These are phyloP conservation scores for Pichia sp. DNA, from an alignment of 1,139 yeast species.

Conservation along the genomic window DNA sequence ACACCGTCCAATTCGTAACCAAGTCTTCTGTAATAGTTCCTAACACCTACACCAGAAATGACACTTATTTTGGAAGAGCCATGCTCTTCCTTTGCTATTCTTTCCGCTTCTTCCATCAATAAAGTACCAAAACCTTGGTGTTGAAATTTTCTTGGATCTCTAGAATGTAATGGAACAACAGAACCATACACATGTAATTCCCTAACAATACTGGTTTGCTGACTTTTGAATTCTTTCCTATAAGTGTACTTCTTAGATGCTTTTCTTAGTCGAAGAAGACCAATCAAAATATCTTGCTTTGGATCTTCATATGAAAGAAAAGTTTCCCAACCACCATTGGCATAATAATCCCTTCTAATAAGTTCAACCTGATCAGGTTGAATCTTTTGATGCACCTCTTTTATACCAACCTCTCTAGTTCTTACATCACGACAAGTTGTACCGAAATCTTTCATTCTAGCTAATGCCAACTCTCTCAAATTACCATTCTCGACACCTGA, in stretches of 20 bases:
- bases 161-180: conserved; percentile 93
- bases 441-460: conserved; percentile 97
- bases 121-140: conserved; percentile 99
- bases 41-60: conserved; percentile 95
- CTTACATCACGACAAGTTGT: conserved; percentile 96
- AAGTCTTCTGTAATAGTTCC: conserved; percentile 86
- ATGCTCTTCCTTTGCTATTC: conserved; percentile 93
- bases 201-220: conserved; percentile 87
- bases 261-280: conserved; percentile 77
- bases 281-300: conserved; percentile 89
- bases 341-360: conserved; percentile 90
- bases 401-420: conserved; percentile 97
- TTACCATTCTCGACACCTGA: conserved; percentile 99
- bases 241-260: conserved; percentile 86
- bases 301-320: conserved; percentile 96
- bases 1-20: conserved; percentile 96
- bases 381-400: conserved; percentile 95
- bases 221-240: conserved; percentile 77
- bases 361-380: conserved; percentile 96
- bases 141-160: conserved; percentile 96
- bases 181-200: conserved; percentile 97
- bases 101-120: conserved; percentile 96
- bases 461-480: conserved; percentile 87
- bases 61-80: conserved; percentile 88
- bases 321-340: conserved; percentile 99